Evolutionary conservation across 176 grass and related monocot genomes (phyloP).

Genomic region (Zea mays): Zm-B73-REFERENCE-NAM-5.0 NC_050099.1:192254001-192254500

Average conservation of each 20-base stretch:
- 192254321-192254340: slow-evolving; percentile 61
- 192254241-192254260: not conserved
- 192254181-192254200: too few species aligned
- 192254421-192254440: slow-evolving; percentile 55
- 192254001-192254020: slow-evolving; percentile 49
- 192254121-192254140: slow-evolving; percentile 48
- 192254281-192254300: slow-evolving; percentile 44
- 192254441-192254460: slow-evolving; percentile 38
- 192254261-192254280: slow-evolving; percentile 48
- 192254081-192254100: not conserved
- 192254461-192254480: slow-evolving; percentile 15
- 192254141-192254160: slow-evolving; percentile 59
- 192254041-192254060: slow-evolving; percentile 41
- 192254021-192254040: slow-evolving; percentile 24
- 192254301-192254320: slow-evolving; percentile 50
- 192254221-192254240: too few species aligned
- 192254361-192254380: not conserved
- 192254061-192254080: slow-evolving; percentile 46
- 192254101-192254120: slow-evolving; percentile 44
- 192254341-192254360: slow-evolving; percentile 57
- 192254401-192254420: too few species aligned
- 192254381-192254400: not conserved
- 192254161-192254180: not conserved
- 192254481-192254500: slow-evolving; percentile 48
- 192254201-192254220: too few species aligned